Evolutionary conservation across 2,329 filamentous ascomycete genomes (phyloP).

Genomic region (Pyrenochaeta sp.): DNA sequence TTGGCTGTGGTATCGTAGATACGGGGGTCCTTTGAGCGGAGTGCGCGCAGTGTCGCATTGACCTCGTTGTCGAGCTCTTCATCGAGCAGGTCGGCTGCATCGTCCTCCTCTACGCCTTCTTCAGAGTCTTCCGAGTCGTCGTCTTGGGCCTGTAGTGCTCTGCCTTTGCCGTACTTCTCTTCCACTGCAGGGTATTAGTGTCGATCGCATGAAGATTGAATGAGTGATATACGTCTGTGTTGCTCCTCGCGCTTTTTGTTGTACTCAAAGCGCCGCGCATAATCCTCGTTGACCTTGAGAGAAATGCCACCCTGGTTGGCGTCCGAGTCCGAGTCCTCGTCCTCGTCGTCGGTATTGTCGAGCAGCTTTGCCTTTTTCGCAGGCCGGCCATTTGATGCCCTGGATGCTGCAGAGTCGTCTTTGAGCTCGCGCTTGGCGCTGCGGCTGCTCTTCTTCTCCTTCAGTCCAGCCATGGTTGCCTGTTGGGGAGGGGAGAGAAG

Average conservation of each 20-base stretch:
- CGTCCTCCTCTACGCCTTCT: conserved; percentile 82
- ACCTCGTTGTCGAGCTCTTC: conserved; percentile 87
- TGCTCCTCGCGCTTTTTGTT: conserved; percentile 96
- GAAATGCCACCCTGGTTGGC: conserved; percentile 32
- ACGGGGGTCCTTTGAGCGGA: conserved; percentile 87
- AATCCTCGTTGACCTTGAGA: conserved; percentile 89
- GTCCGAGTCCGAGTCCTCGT: conserved; percentile 36
- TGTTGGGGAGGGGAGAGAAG: too few species aligned
- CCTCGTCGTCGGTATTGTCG: conserved; percentile 45
- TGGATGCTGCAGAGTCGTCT: conserved; percentile 16
- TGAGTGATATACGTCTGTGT: conserved; percentile 65
- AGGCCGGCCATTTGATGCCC: conserved; percentile 34
- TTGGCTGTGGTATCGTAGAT: conserved; percentile 82
- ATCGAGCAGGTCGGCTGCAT: conserved; percentile 86
- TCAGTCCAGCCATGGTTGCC: conserved; percentile 31
- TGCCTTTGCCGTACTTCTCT: conserved; percentile 75
- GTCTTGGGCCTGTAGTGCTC: conserved; percentile 47
- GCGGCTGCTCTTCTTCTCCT: conserved; percentile 31
- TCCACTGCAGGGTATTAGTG: conserved; percentile 68
- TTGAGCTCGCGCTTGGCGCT: conserved; percentile 33
- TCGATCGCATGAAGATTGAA: background rate
- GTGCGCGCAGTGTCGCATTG: conserved; percentile 83
- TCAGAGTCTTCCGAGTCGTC: conserved; percentile 60
- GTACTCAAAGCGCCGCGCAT: conserved; percentile 87
- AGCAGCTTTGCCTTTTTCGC: conserved; percentile 47